Percentiles rank a stretch among this genome's conserved stretches.
Evolutionary conservation across 2,329 filamentous ascomycete genomes (phyloP).

Genomic region (Torrubiella hemipterigena): DNA sequence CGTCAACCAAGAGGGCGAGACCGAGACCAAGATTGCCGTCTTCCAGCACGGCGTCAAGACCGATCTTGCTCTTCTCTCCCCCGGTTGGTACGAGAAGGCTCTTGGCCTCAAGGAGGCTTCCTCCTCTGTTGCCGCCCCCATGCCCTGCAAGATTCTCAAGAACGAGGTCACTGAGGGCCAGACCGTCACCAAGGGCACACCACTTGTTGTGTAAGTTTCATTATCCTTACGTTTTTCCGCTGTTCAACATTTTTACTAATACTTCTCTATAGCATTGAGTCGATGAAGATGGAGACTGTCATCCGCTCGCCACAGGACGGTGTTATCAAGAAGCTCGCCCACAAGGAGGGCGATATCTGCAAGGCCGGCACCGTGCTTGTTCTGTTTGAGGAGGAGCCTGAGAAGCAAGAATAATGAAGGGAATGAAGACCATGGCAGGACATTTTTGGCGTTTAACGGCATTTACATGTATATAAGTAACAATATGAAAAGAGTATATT

Average conservation of each 20-base stretch:
- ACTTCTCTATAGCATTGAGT: slow-evolving; percentile 49
- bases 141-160: slow-evolving; percentile 92
- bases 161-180: slow-evolving; percentile 81
- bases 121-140: slow-evolving; percentile 80
- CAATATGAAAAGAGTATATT: no score
- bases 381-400: slow-evolving; percentile 49
- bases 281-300: slow-evolving; percentile 85
- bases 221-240: neutral
- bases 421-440: no score
- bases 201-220: slow-evolving; percentile 62
- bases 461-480: no score
- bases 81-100: slow-evolving; percentile 78
- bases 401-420: slow-evolving; percentile 14
- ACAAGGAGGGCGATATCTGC: slow-evolving; percentile 67
- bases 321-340: slow-evolving; percentile 58
- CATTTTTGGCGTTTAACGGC: no score
- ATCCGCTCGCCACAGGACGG: slow-evolving; percentile 67
- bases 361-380: slow-evolving; percentile 66
- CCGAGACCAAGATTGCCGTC: slow-evolving; percentile 55
- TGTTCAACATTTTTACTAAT: slow-evolving; percentile 17
- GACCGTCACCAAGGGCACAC: slow-evolving; percentile 70
- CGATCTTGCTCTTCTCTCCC: slow-evolving; percentile 44
- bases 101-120: slow-evolving; percentile 69
- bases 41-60: slow-evolving; percentile 61
- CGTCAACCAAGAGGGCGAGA: slow-evolving; percentile 40